Percentiles rank a stretch among this genome's conserved stretches.
Conservation (phyloP, 495 filamentous ascomycete genomes). For the Hypoxylon fragiforme region DNA sequence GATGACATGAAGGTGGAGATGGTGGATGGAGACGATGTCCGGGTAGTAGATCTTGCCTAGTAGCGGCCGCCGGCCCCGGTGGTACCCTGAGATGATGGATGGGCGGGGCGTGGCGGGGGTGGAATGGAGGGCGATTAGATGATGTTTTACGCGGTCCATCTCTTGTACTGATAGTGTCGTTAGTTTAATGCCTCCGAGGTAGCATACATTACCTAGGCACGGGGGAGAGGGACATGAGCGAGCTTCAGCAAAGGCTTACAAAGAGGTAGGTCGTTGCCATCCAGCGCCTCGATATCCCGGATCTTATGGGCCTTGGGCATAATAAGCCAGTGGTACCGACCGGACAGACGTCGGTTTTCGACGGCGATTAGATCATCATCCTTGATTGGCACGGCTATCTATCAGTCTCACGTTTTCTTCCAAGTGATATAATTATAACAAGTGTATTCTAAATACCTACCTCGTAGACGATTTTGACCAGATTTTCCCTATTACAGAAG, state of each 20-base stretch:
- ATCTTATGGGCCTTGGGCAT: constrained; percentile 22
- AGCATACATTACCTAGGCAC: too few relatives aligned
- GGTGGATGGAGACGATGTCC: constrained; percentile 28
- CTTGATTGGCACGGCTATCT: constrained; percentile 6
- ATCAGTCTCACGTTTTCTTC: too few relatives aligned
- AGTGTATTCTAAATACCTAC: background rate
- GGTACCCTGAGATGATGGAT: constrained; percentile 16
- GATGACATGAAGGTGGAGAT: constrained; percentile 29
- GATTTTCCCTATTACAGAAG: constrained; percentile 23
- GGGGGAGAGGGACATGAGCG: too few relatives aligned
- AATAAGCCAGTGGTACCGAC: constrained; percentile 24
- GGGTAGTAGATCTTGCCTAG: constrained; percentile 20
- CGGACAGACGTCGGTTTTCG: constrained; percentile 15
- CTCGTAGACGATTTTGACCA: constrained; percentile 25
- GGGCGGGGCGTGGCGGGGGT: constrained; percentile 1
- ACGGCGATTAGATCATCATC: constrained; percentile 20
- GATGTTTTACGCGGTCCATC: constrained; percentile 3
- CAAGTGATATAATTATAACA: background rate
- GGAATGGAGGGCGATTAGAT: too few relatives aligned
- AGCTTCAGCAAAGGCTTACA: too few relatives aligned
- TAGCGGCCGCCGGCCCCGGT: constrained; percentile 20
- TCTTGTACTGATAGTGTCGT: background rate
- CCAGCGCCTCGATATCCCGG: constrained; percentile 21
- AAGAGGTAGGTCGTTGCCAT: constrained; percentile 1
- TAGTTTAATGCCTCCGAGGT: too few relatives aligned